Percentiles rank a stretch among this genome's conserved stretches.
Conservation (phyloP, 331 rosid genomes). For the Prunus yedoensis region DNA sequence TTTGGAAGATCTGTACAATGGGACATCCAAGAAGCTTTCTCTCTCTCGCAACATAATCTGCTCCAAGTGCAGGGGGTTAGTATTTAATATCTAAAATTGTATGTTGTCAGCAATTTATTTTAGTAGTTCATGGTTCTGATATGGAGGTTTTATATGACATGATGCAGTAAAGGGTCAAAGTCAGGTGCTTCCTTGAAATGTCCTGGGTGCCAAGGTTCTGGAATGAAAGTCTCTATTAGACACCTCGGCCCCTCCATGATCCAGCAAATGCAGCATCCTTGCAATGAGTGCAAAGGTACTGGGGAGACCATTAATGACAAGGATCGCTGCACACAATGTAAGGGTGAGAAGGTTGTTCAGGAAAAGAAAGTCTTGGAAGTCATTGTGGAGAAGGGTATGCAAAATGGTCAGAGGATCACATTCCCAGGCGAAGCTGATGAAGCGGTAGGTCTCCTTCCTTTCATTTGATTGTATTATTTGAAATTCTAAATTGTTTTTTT, state of each 20-base stretch:
- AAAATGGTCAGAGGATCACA: slow-evolving; percentile 73
- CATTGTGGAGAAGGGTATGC: slow-evolving; percentile 89
- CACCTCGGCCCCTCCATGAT: slow-evolving; percentile 96
- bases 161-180: slow-evolving; percentile 80
- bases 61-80: slow-evolving; percentile 61
- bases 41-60: slow-evolving; percentile 54
- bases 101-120: neutral
- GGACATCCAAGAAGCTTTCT: slow-evolving; percentile 56
- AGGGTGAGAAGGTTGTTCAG: slow-evolving; percentile 90
- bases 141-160: neutral
- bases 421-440: slow-evolving; percentile 99
- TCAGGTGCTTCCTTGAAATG: slow-evolving; percentile 92
- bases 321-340: slow-evolving; percentile 84
- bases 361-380: slow-evolving; percentile 96
- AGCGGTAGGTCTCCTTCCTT: slow-evolving; percentile 46
- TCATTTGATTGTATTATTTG: neutral
- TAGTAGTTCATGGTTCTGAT: neutral
- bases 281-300: slow-evolving; percentile 91
- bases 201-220: slow-evolving; percentile 88
- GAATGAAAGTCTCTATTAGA: slow-evolving; percentile 88
- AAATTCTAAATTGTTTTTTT: neutral
- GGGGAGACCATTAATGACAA: slow-evolving; percentile 86
- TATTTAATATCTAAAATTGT: neutral
- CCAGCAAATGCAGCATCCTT: slow-evolving; percentile 95
- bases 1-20: slow-evolving; percentile 53